Percentiles rank a stretch among this genome's conserved stretches.
phyloP scores from a whole-genome alignment of 495 filamentous ascomycete genomes.

The Penicillium coffeae region DNA sequence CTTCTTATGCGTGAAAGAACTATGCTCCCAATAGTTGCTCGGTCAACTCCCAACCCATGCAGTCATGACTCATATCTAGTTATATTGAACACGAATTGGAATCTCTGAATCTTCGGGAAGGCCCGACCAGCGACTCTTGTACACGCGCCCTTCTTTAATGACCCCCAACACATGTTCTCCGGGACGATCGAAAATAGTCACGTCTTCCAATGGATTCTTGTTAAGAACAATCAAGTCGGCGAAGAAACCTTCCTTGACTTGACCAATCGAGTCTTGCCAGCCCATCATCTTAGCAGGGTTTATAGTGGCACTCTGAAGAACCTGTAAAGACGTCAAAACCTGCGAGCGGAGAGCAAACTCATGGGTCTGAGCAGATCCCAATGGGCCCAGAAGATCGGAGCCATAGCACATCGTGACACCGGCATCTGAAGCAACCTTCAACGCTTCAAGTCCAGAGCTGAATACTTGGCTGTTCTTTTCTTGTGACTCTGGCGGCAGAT shows the following conservation, averaged over 20 bases:
- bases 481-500: constrained; percentile 36
- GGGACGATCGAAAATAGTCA: constrained; percentile 44
- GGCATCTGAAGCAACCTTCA: constrained; percentile 43
- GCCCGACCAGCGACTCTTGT: constrained; percentile 39
- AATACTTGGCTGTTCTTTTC: constrained; percentile 48
- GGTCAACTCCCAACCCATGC: not conserved
- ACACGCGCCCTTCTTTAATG: constrained; percentile 48
- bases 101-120: constrained; percentile 30
- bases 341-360: constrained; percentile 47
- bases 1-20: too few relatives aligned
- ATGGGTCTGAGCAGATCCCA: constrained; percentile 43
- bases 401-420: constrained; percentile 54
- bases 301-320: constrained; percentile 50
- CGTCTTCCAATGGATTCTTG: constrained; percentile 49
- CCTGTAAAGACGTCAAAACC: constrained; percentile 36
- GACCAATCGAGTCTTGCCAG: constrained; percentile 38
- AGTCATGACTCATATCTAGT: not conserved
- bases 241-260: constrained; percentile 36
- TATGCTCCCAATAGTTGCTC: too few relatives aligned
- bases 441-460: constrained; percentile 36
- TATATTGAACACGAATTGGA: constrained; percentile 20
- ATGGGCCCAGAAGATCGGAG: constrained; percentile 49
- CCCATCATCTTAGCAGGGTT: constrained; percentile 47
- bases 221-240: constrained; percentile 45
- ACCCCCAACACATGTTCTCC: constrained; percentile 44